Evolutionary conservation across 768 basidiomycete genomes (phyloP).

Genomic region (Kwoniella bestiolae): DNA sequence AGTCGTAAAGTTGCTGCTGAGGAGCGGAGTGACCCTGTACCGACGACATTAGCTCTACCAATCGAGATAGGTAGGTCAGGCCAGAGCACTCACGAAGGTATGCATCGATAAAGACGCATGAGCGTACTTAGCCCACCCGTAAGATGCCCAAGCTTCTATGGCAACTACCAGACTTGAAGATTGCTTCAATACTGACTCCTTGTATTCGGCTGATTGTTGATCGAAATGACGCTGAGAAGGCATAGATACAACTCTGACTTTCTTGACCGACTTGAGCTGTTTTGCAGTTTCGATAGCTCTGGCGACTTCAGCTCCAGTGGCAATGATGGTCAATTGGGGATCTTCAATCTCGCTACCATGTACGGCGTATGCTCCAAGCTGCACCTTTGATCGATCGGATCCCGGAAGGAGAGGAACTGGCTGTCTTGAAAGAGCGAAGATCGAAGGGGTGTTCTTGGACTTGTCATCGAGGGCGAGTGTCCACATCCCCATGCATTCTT

Average conservation of each 20-base stretch:
- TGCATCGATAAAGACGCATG: conserved; percentile 54
- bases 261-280: conserved; percentile 12
- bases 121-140: conserved; percentile 55
- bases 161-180: conserved; percentile 46
- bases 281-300: conserved; percentile 48
- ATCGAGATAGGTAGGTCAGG: not conserved
- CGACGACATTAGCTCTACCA: not conserved
- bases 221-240: conserved; percentile 52
- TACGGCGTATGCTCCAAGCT: conserved; percentile 48
- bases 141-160: conserved; percentile 54
- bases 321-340: conserved; percentile 47
- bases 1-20: conserved; percentile 46
- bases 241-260: conserved; percentile 55
- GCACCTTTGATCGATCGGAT: conserved; percentile 42
- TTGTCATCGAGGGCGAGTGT: conserved; percentile 39
- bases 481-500: conserved; percentile 53
- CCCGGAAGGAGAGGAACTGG: conserved; percentile 49
- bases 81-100: conserved; percentile 41
- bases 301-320: conserved; percentile 53
- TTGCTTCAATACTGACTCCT: conserved; percentile 36
- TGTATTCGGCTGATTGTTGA: conserved; percentile 39
- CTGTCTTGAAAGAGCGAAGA: conserved; percentile 51
- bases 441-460: conserved; percentile 34
- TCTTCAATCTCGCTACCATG: conserved; percentile 27
- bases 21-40: conserved; percentile 50